Percentiles rank a stretch among this genome's conserved stretches.
Conservation (phyloP, 768 basidiomycete genomes). For the Leucosporidium creatinivorum region DNA sequence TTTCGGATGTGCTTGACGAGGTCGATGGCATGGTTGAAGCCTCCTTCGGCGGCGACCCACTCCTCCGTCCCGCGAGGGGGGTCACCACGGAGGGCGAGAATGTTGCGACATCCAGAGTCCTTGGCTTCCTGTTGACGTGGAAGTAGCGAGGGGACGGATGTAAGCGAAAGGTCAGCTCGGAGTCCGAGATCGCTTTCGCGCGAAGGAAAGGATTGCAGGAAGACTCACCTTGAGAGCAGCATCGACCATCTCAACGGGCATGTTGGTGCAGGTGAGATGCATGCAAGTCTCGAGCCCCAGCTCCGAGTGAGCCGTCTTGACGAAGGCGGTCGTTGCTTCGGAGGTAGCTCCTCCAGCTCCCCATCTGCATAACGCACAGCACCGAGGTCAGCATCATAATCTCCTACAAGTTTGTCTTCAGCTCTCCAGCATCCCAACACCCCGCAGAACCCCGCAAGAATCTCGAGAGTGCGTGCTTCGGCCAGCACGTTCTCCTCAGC, state of each 20-base stretch:
- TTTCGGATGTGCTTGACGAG: conserved; percentile 82
- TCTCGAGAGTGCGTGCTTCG: neutral
- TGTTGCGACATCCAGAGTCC: conserved; percentile 72
- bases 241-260: conserved; percentile 93
- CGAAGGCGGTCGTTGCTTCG: conserved; percentile 80
- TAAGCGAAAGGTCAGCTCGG: neutral
- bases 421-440: neutral
- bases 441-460: neutral
- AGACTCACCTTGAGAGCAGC: conserved; percentile 62
- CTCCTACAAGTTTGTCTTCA: neutral
- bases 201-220: neutral
- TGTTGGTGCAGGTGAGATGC: conserved; percentile 98
- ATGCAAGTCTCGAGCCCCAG: conserved; percentile 96
- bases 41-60: conserved; percentile 76
- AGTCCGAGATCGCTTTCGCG: neutral
- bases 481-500: neutral
- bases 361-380: conserved; percentile 60
- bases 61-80: conserved; percentile 87
- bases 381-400: neutral
- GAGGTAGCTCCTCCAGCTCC: conserved; percentile 91
- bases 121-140: conserved; percentile 52
- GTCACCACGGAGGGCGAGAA: conserved; percentile 90
- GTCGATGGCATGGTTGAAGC: conserved; percentile 76
- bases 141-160: neutral
- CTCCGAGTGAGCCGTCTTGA: conserved; percentile 60